Conservation (phyloP, 805 yeast genomes). For the Crinitomyces ghanaensis region DNA sequence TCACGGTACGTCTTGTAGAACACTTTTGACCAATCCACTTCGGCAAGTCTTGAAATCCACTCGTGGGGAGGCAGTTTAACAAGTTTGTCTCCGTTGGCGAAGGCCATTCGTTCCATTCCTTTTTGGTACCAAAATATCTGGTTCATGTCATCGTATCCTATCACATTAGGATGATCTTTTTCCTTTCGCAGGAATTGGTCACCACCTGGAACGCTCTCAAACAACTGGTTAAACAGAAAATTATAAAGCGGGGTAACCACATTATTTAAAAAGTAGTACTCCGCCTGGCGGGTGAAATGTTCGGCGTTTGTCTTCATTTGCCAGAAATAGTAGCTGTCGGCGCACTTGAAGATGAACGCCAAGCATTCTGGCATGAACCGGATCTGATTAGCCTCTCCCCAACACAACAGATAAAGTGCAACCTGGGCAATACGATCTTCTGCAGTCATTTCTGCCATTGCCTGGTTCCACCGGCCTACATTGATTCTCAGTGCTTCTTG, state of each 20-base stretch:
- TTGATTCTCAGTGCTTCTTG: slow-evolving; percentile 12
- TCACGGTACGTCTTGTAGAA: slow-evolving; percentile 75
- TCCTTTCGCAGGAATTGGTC: slow-evolving; percentile 37
- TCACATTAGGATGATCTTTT: slow-evolving; percentile 53
- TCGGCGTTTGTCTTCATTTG: no score
- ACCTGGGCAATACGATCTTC: slow-evolving; percentile 51
- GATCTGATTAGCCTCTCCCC: slow-evolving; percentile 87
- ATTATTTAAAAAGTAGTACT: slow-evolving; percentile 40
- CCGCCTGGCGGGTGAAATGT: slow-evolving; percentile 11
- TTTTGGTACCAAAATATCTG: slow-evolving; percentile 76
- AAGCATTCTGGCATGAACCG: slow-evolving; percentile 85
- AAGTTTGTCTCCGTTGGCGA: slow-evolving; percentile 35
- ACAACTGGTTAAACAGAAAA: slow-evolving; percentile 46
- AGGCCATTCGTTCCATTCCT: slow-evolving; percentile 47
- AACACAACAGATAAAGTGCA: slow-evolving; percentile 57
- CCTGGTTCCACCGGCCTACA: slow-evolving; percentile 15
- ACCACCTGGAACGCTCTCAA: slow-evolving; percentile 33
- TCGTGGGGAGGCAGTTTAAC: slow-evolving; percentile 44
- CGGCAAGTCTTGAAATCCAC: slow-evolving; percentile 43
- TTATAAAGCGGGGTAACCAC: slow-evolving; percentile 64
- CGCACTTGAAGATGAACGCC: slow-evolving; percentile 75
- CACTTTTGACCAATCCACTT: slow-evolving; percentile 54
- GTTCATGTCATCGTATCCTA: slow-evolving; percentile 86
- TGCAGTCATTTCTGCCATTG: slow-evolving; percentile 38
- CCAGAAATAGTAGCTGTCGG: slow-evolving; percentile 52